A percentile compares a stretch with the other conserved stretches of the same genome.
These are phyloP conservation scores for Hebeloma cylindrosporum DNA, from an alignment of 768 basidiomycete species.

Conservation along the genomic window DNA sequence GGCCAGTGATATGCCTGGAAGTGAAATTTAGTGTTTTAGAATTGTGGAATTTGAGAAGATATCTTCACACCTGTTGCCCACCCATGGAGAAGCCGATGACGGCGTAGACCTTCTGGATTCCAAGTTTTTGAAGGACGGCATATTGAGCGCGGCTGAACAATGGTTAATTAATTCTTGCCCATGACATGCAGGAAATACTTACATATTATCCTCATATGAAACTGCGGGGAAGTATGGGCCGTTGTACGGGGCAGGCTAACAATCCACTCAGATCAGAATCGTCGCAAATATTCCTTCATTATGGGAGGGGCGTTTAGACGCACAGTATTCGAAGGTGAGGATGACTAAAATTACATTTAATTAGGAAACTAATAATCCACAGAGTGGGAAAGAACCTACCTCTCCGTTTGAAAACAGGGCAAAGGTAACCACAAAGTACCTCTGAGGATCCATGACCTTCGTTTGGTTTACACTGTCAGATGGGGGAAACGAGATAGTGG, in stretches of 20 bases:
- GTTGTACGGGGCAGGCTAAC: slow-evolving; percentile 52
- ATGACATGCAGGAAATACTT: slow-evolving; percentile 13
- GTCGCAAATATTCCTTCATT: not conserved
- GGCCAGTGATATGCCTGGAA: slow-evolving; percentile 51
- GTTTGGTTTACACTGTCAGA: not conserved
- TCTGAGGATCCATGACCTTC: slow-evolving; percentile 48
- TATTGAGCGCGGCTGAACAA: slow-evolving; percentile 51
- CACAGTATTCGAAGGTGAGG: slow-evolving; percentile 63
- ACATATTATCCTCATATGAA: slow-evolving; percentile 62
- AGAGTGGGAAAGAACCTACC: slow-evolving; percentile 29
- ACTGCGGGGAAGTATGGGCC: slow-evolving; percentile 59
- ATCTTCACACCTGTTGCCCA: slow-evolving; percentile 41
- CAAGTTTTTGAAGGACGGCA: slow-evolving; percentile 50
- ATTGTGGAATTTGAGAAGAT: not conserved
- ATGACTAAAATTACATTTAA: slow-evolving; percentile 39
- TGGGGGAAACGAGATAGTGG: not conserved
- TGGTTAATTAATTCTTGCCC: not conserved
- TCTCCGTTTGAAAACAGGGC: slow-evolving; percentile 61
- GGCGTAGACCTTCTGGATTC: slow-evolving; percentile 42
- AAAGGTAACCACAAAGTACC: slow-evolving; percentile 57
- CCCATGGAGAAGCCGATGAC: slow-evolving; percentile 64
- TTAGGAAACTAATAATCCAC: slow-evolving; percentile 1
- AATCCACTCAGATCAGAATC: not conserved
- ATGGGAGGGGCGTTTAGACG: not conserved
- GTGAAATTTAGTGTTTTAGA: not conserved